Evolutionary conservation across 306 rosid species (phyloP).

Genomic region (Macrotyloma uniflorum): DNA sequence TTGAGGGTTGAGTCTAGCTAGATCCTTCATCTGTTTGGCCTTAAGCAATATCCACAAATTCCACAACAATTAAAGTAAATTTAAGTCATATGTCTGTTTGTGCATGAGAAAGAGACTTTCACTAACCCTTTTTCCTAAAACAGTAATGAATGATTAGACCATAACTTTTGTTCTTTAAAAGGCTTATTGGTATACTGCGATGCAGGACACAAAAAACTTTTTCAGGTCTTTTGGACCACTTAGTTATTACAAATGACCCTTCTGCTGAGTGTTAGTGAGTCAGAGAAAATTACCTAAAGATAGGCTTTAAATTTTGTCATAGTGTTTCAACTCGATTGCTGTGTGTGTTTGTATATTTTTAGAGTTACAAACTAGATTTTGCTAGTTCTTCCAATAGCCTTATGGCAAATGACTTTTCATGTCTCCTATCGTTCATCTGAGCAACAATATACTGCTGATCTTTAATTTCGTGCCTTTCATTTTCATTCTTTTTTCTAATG

Average conservation of each 20-base stretch:
- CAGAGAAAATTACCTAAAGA: background rate
- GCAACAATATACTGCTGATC: background rate
- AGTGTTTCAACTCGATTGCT: background rate
- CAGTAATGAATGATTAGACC: slow-evolving; percentile 9
- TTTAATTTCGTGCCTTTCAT: background rate
- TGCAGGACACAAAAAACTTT: background rate
- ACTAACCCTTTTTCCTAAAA: slow-evolving; percentile 11
- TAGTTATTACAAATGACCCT: background rate
- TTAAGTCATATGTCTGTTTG: background rate
- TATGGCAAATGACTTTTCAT: background rate
- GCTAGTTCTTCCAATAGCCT: background rate
- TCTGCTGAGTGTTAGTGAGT: background rate
- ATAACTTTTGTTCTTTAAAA: slow-evolving; percentile 11
- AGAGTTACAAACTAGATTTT: background rate
- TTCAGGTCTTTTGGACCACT: slow-evolving; percentile 7
- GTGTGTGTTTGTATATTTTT: background rate
- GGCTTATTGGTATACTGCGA: background rate
- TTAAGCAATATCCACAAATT: slow-evolving; percentile 7
- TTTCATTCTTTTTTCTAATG: background rate
- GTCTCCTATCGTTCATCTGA: background rate
- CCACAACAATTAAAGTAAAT: background rate
- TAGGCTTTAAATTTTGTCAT: background rate
- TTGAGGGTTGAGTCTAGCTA: slow-evolving; percentile 23
- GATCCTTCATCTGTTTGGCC: slow-evolving; percentile 19
- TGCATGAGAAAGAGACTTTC: slow-evolving; percentile 17